Evolutionary conservation across 257 asterid genomes (phyloP), one percentile per base, ranked within the genome.

Genomic region (Fraxinus quadrangulata): DNA sequence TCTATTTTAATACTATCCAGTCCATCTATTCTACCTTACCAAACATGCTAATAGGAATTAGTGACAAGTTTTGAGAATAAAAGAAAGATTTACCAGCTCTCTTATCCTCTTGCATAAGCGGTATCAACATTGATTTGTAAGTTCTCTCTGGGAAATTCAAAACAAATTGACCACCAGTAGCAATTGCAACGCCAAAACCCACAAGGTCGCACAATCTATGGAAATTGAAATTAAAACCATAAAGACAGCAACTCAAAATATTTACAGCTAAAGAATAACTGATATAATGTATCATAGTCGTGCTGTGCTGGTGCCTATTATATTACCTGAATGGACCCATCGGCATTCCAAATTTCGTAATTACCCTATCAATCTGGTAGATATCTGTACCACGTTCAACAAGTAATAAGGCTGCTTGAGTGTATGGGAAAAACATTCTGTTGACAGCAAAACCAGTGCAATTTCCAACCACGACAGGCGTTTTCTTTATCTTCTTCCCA

Each of bases 401-500:
- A 13, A 96, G 97, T 67, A 92, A 80, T 45, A 92, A 88, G 26
- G 97, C 97, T 19, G 95, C 96, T 90, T 93, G 98, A 40, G 93
- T 90, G 89, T 90, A 96, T 71, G 99, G 98, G 76, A 96, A 93
- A 87, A 96, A 94, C 94, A 92, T 89, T 82, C 98, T 86, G 83
- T 92, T 93, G 81, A 96, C 99, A 19, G 98, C 98, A 86, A 96
- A 96, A 0, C 97, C 98, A 1, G 97, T 96, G 92, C 99, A 96
- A 77, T 93, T 96, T 73, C 98, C 97, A 26, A 96, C 99, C 42
- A 96, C 97, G 23, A 93, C 95, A 0, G 99, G 97, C 0, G 99
- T 96, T 87, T 96, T 96, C 90, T 61, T 96, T 65, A 96, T 93
- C 85, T 85, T 96, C 90, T 96, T 93, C 61, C 98, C 97, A 39